Conservation (phyloP, 805 yeast species). For the Starmerella vaccinii region DNA sequence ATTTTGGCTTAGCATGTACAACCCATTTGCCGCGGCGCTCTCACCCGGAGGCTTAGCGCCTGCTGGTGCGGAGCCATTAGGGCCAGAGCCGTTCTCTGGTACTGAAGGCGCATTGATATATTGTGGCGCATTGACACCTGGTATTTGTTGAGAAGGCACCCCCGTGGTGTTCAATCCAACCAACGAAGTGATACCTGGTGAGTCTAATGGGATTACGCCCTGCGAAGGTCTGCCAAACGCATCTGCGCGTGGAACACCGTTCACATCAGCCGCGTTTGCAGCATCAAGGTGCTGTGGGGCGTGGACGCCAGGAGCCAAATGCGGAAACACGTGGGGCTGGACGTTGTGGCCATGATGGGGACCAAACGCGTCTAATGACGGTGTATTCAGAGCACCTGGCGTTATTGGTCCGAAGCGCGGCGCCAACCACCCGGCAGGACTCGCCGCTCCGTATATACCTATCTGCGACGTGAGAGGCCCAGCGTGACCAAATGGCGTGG, state of each 20-base stretch:
- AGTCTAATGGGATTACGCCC: neutral
- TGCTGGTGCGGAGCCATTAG: neutral
- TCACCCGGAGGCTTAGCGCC: slow-evolving; percentile 7
- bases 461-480: neutral
- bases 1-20: slow-evolving; percentile 27
- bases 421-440: slow-evolving; percentile 11
- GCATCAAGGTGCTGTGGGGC: neutral
- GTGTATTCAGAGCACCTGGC: slow-evolving; percentile 7
- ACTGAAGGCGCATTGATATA: neutral
- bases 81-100: neutral
- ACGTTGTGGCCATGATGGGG: neutral
- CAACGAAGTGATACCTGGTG: neutral
- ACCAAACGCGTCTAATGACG: neutral
- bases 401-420: slow-evolving; percentile 12
- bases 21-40: slow-evolving; percentile 27
- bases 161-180: neutral
- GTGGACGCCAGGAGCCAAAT: neutral
- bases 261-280: neutral
- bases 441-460: slow-evolving; percentile 2
- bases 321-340: neutral
- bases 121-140: neutral
- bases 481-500: neutral
- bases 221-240: neutral
- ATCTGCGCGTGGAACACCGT: neutral
- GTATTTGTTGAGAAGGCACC: neutral